phyloP scores from a whole-genome alignment of 371 early-diverging fungal genomes.

The Lichtheimia ornata region DNA sequence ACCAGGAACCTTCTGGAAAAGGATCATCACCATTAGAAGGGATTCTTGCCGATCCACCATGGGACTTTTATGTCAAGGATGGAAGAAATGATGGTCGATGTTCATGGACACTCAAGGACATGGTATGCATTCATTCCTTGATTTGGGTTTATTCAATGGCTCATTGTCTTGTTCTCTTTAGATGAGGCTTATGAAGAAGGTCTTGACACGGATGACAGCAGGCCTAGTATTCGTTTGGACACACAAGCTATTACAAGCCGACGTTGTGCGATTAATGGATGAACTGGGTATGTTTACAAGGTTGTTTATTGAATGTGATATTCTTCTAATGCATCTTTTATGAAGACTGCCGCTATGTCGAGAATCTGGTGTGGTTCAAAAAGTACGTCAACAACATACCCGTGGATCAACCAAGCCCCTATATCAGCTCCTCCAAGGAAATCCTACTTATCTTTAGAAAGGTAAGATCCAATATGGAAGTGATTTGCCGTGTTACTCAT shows the following conservation, averaged over 20 bases:
- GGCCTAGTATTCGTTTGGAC: conserved; percentile 68
- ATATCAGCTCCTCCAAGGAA: conserved; percentile 52
- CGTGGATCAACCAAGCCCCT: conserved; percentile 52
- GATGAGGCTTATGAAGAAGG: conserved; percentile 47
- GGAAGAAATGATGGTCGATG: conserved; percentile 56
- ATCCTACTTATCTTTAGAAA: conserved; percentile 68
- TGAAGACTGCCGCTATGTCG: conserved; percentile 64
- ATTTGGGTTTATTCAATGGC: conserved; percentile 18
- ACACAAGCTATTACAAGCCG: conserved; percentile 60
- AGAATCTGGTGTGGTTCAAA: conserved; percentile 71
- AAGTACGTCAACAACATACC: conserved; percentile 53
- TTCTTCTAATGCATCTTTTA: neutral
- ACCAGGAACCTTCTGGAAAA: neutral
- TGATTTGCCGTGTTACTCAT: neutral
- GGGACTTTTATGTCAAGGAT: conserved; percentile 61
- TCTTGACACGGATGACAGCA: conserved; percentile 48
- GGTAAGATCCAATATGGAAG: conserved; percentile 17
- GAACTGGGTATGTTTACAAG: conserved; percentile 38
- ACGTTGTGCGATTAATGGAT: conserved; percentile 61
- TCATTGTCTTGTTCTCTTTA: conserved; percentile 8
- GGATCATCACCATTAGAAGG: conserved; percentile 42
- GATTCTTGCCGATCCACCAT: conserved; percentile 65
- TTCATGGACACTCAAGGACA: conserved; percentile 32
- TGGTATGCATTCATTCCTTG: conserved; percentile 27
- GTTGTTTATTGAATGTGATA: neutral